phyloP scores from a whole-genome alignment of 2,329 filamentous ascomycete genomes.

The Conoideocrella luteorostrata region DNA sequence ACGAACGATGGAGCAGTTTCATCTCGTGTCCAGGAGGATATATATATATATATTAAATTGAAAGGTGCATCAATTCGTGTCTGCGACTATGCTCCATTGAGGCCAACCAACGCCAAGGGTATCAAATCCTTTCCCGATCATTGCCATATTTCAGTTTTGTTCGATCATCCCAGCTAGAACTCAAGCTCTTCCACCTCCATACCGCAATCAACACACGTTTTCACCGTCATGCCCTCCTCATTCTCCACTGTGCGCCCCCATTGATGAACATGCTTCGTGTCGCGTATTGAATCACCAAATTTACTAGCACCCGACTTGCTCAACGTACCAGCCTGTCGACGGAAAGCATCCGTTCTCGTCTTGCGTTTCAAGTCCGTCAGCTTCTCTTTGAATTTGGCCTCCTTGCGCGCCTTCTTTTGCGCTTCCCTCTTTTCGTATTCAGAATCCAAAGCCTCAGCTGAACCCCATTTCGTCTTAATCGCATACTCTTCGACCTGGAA shows the following conservation, averaged over 20 bases:
- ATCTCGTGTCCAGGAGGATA: no score
- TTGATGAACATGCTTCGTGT: conserved; percentile 77
- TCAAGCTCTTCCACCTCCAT: conserved; percentile 76
- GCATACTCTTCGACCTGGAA: conserved; percentile 95
- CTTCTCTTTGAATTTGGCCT: conserved; percentile 87
- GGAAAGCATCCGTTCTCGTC: conserved; percentile 84
- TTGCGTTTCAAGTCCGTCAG: conserved; percentile 86
- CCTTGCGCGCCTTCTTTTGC: conserved; percentile 79
- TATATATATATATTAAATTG: no score
- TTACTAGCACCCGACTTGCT: conserved; percentile 45
- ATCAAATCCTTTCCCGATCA: neutral
- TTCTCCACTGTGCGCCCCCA: conserved; percentile 69
- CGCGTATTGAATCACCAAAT: conserved; percentile 73
- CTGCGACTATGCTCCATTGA: no score
- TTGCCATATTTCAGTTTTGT: no score
- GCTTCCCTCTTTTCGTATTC: conserved; percentile 76
- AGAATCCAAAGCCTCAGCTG: conserved; percentile 73
- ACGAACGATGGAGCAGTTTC: no score
- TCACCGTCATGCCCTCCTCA: conserved; percentile 68
- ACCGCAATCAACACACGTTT: conserved; percentile 69
- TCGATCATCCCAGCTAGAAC: conserved; percentile 36
- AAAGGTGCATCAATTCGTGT: no score
- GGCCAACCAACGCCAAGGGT: conserved; percentile 1
- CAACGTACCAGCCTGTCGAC: conserved; percentile 58
- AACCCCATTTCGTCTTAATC: conserved; percentile 85